Evolutionary conservation across 495 filamentous ascomycete species (phyloP).

Genomic region (Lindgomyces ingoldianus): DNA sequence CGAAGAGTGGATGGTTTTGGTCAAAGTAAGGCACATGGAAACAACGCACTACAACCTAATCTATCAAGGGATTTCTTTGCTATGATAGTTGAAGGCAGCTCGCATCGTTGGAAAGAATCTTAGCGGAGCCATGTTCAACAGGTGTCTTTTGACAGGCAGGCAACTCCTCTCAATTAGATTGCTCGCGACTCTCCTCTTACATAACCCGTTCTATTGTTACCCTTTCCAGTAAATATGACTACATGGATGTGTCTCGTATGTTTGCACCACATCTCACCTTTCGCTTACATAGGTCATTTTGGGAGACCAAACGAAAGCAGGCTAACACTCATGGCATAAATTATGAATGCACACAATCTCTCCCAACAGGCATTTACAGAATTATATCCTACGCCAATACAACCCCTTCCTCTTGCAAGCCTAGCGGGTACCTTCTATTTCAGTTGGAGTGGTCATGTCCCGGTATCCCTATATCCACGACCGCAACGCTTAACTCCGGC

Average conservation of each 20-base stretch:
- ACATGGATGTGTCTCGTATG: too few relatives aligned
- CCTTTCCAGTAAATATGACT: too few relatives aligned
- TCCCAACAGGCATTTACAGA: too few relatives aligned
- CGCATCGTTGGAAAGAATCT: background rate
- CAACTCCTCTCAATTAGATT: background rate
- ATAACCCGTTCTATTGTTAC: background rate
- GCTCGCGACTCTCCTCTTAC: background rate
- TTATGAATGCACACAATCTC: too few relatives aligned
- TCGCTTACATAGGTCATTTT: too few relatives aligned
- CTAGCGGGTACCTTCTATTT: background rate
- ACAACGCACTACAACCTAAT: too few relatives aligned
- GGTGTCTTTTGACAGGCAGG: background rate
- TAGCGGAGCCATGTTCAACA: background rate
- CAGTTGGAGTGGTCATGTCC: background rate
- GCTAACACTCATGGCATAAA: too few relatives aligned
- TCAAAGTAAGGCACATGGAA: slow-evolving; percentile 1
- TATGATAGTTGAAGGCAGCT: background rate
- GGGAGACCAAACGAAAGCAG: too few relatives aligned
- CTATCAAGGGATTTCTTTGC: background rate
- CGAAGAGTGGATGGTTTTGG: slow-evolving; percentile 41
- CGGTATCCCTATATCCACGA: slow-evolving; percentile 2
- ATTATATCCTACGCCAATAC: too few relatives aligned
- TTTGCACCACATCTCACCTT: too few relatives aligned
- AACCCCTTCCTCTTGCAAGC: background rate
- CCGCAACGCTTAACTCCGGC: slow-evolving; percentile 34